Base-by-base conservation (phyloP, 768 basidiomycete species). In the Termitomyces sp. region DNA sequence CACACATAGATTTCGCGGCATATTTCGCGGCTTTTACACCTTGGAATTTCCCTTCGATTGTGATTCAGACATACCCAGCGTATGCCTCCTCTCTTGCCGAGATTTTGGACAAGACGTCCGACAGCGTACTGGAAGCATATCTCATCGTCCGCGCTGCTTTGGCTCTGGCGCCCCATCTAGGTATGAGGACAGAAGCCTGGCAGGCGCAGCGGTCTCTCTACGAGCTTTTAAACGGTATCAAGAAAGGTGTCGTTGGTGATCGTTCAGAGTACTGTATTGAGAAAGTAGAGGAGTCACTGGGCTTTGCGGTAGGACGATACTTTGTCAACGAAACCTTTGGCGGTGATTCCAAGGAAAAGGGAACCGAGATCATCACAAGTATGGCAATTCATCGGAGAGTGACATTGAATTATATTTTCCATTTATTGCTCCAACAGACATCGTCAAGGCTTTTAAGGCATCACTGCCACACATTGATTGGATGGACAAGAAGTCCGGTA, bases 21-120 rank as follows among this genome's bases (percentile, higher is more conserved):
- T 99, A 97, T 70, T 86, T 98, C 57, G 81, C 96, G 0, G 76
- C 90, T 0, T 95, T 92, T 67, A 81, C 88, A 0, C 87, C 92
- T 21, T 84, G 92, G 33, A 74, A 76, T 42, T 92, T 84, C 74
- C 91, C 91, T 1, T 73, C 78, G 21, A 80, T 82, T 43, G 83
- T 96, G 57, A 86, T 98, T 64, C 73, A 97, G 59, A 91, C 91
- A 2, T 84, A 90, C 63, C 92, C 93, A 10, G 76, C 84, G 0
- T 99, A 91, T 70, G 77, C 87, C 4, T 67, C 71, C 17, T 81
- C 84, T 5, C 75, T 98, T 12, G 81, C 84, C 8, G 64, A 78
- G 40, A 84, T 98, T 56, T 73, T 99, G 26, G 76, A 82, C 40
- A 72, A 77, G 10, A 91, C 91, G 0, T 70, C 81, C 2, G 72